phyloP scores from a whole-genome alignment of 257 asterid genomes.

The Ligustrum vulgare region DNA sequence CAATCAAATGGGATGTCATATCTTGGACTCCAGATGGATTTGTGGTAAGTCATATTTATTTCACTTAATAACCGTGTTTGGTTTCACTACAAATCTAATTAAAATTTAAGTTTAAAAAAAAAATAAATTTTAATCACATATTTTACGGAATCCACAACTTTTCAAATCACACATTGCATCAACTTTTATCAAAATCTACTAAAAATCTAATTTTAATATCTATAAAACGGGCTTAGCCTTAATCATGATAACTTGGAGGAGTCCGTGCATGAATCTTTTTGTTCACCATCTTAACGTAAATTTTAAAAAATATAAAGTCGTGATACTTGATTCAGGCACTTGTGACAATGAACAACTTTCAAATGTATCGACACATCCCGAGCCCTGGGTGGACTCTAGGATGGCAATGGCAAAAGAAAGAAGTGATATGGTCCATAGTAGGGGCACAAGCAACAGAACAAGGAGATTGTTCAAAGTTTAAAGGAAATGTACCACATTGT shows the following conservation, averaged over 20 bases:
- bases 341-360: constrained; percentile 73
- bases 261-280: no score
- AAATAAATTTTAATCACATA: no score
- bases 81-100: no score
- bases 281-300: background rate
- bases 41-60: constrained; percentile 44
- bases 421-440: constrained; percentile 75
- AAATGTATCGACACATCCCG: constrained; percentile 68
- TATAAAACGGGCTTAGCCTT: no score
- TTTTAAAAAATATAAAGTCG: background rate
- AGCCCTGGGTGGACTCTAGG: constrained; percentile 76
- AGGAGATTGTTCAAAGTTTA: constrained; percentile 79
- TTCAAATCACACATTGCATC: no score
- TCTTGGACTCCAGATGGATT: constrained; percentile 85
- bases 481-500: constrained; percentile 71
- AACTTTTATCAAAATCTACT: no score
- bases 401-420: constrained; percentile 84
- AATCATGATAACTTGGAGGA: no score
- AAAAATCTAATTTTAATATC: no score
- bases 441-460: constrained; percentile 85
- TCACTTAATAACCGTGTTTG: background rate
- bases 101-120: no score
- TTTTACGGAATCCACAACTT: no score
- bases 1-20: constrained; percentile 75
- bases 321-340: constrained; percentile 42